These are phyloP conservation scores for Fusarium metavorans DNA, from an alignment of 2,329 filamentous ascomycete species.

Conservation along the genomic window DNA sequence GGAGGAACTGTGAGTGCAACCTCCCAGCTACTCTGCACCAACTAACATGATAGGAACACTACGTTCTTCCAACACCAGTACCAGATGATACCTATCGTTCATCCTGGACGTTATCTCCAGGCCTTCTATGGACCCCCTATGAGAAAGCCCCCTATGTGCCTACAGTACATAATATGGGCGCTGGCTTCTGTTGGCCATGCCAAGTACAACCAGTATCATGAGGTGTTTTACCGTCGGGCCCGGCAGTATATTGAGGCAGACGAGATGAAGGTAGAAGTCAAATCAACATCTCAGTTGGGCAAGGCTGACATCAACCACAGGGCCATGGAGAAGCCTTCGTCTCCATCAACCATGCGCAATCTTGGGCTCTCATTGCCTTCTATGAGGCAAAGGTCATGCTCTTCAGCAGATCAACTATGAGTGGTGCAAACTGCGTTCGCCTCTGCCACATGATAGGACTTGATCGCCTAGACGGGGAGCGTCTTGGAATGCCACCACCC, in stretches of 20 bases:
- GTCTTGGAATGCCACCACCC: slow-evolving; percentile 77
- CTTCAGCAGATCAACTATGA: slow-evolving; percentile 89
- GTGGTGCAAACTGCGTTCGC: slow-evolving; percentile 76
- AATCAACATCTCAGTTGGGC: too few species aligned
- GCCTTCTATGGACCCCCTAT: slow-evolving; percentile 78
- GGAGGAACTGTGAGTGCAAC: slow-evolving; percentile 78
- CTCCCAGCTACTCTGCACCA: not conserved
- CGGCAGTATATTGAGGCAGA: slow-evolving; percentile 86
- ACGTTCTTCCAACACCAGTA: slow-evolving; percentile 83
- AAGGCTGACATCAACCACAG: slow-evolving; percentile 42
- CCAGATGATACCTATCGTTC: slow-evolving; percentile 79
- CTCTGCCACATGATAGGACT: slow-evolving; percentile 87
- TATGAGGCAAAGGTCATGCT: slow-evolving; percentile 89
- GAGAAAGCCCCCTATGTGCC: slow-evolving; percentile 82
- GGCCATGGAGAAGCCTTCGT: slow-evolving; percentile 85
- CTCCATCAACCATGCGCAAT: slow-evolving; percentile 82
- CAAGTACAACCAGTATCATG: slow-evolving; percentile 78
- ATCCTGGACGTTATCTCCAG: slow-evolving; percentile 79
- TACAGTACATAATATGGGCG: slow-evolving; percentile 92
- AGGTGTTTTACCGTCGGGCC: slow-evolving; percentile 84
- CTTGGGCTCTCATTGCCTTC: slow-evolving; percentile 79
- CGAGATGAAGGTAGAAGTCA: slow-evolving; percentile 75
- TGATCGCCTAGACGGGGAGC: slow-evolving; percentile 77
- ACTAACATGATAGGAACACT: slow-evolving; percentile 65
- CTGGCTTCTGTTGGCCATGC: slow-evolving; percentile 77